Conservation (phyloP, 129 eudicot species). For the Logfia minima region DNA sequence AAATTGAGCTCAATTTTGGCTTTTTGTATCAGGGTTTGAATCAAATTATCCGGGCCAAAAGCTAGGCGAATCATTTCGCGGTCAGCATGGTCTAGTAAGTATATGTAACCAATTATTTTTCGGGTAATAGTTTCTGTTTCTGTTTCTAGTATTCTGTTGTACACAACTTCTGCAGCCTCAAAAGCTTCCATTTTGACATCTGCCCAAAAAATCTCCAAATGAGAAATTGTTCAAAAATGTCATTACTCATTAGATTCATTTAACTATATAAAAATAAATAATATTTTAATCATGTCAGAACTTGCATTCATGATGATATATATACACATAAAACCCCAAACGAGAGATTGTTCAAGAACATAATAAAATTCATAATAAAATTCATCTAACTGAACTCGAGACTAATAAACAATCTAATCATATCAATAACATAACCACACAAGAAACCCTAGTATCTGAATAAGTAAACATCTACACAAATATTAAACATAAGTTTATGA, state of each 20-base stretch:
- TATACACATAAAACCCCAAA: slow-evolving; percentile 20
- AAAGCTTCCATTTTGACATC: slow-evolving; percentile 54
- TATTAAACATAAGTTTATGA: slow-evolving; percentile 1
- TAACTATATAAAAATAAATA: neutral
- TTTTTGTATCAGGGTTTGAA: slow-evolving; percentile 44
- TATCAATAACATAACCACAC: neutral
- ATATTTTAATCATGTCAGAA: neutral
- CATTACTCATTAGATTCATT: neutral
- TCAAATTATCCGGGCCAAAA: slow-evolving; percentile 50
- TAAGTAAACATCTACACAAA: neutral
- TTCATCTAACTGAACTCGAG: neutral
- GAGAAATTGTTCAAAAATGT: slow-evolving; percentile 12
- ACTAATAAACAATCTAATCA: neutral
- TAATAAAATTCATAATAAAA: no score
- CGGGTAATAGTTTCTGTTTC: slow-evolving; percentile 53
- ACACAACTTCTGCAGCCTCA: slow-evolving; percentile 55
- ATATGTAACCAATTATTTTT: slow-evolving; percentile 54
- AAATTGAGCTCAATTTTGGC: slow-evolving; percentile 47
- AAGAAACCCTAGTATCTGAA: neutral
- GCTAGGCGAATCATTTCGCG: slow-evolving; percentile 65
- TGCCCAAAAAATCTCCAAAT: slow-evolving; percentile 33
- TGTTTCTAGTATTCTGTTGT: slow-evolving; percentile 47
- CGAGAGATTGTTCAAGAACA: neutral
- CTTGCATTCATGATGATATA: neutral
- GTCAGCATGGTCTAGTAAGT: slow-evolving; percentile 48